phyloP scores from a whole-genome alignment of 176 grass and related monocot species.

The Calamus simplicifolius region DNA sequence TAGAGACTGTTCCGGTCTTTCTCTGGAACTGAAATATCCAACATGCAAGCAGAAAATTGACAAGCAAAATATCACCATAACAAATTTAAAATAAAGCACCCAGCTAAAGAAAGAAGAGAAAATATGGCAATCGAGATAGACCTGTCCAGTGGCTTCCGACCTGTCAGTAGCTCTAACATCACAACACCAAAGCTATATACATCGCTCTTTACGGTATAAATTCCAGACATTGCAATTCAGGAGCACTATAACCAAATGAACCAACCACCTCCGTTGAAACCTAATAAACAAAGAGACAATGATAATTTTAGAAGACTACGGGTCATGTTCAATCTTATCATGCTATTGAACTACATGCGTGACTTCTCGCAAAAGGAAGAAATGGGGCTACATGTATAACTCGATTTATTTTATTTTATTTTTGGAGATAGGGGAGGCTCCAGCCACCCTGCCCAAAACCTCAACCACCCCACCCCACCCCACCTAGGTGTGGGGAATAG shows the following conservation, averaged over 20 bases:
- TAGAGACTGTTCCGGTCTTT: slow-evolving; percentile 58
- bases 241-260: slow-evolving; percentile 71
- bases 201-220: slow-evolving; percentile 62
- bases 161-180: slow-evolving; percentile 84
- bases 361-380: no score
- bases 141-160: slow-evolving; percentile 89
- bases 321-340: no score
- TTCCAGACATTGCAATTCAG: slow-evolving; percentile 45
- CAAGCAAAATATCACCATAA: no score
- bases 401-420: no score
- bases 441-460: no score
- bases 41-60: no score
- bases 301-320: background rate
- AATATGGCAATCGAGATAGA: slow-evolving; percentile 9
- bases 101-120: background rate
- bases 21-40: slow-evolving; percentile 34
- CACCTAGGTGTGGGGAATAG: no score
- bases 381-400: no score
- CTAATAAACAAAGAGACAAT: slow-evolving; percentile 25
- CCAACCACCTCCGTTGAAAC: slow-evolving; percentile 43
- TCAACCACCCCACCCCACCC: no score
- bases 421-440: no score
- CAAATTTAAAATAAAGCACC: no score
- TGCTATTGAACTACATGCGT: no score
- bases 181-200: slow-evolving; percentile 95